These are phyloP conservation scores for Verbena officinalis DNA, from an alignment of 257 asterid genomes.

Conservation along the genomic window DNA sequence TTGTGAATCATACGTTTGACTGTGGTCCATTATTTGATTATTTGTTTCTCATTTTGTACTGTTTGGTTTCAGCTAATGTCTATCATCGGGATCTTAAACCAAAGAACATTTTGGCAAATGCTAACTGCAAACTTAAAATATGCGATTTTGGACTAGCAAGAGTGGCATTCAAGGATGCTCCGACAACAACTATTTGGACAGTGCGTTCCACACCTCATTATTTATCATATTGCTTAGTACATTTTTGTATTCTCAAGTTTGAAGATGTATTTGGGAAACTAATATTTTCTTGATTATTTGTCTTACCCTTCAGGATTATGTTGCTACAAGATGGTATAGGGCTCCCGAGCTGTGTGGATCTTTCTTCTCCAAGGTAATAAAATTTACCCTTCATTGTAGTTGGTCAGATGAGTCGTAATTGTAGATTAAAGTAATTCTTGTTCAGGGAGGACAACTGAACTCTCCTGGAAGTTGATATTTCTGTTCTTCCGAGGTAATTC, in stretches of 20 bases:
- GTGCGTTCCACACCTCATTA: slow-evolving; percentile 37
- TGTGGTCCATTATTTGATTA: slow-evolving; percentile 4
- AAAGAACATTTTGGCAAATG: slow-evolving; percentile 94
- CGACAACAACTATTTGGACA: slow-evolving; percentile 92
- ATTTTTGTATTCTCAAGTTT: not conserved
- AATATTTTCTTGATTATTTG: slow-evolving; percentile 21
- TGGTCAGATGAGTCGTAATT: slow-evolving; percentile 49
- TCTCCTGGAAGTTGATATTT: slow-evolving; percentile 87
- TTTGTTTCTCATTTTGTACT: slow-evolving; percentile 21
- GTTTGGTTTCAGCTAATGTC: slow-evolving; percentile 79
- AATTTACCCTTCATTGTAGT: slow-evolving; percentile 36
- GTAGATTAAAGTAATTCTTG: slow-evolving; percentile 82
- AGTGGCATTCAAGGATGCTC: slow-evolving; percentile 88
- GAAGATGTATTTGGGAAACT: slow-evolving; percentile 16
- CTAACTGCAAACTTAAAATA: slow-evolving; percentile 92
- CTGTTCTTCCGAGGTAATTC: slow-evolving; percentile 74
- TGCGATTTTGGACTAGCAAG: slow-evolving; percentile 95
- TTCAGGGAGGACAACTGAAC: slow-evolving; percentile 92
- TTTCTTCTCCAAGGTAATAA: slow-evolving; percentile 84
- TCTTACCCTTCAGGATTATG: slow-evolving; percentile 73
- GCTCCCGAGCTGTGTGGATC: slow-evolving; percentile 99
- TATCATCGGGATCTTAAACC: slow-evolving; percentile 96
- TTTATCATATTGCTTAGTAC: slow-evolving; percentile 5
- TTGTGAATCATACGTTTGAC: not conserved
- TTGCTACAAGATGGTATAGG: slow-evolving; percentile 98